Evolutionary conservation across 257 asterid species (phyloP).

Genomic region (Nemophila menziesii): DNA sequence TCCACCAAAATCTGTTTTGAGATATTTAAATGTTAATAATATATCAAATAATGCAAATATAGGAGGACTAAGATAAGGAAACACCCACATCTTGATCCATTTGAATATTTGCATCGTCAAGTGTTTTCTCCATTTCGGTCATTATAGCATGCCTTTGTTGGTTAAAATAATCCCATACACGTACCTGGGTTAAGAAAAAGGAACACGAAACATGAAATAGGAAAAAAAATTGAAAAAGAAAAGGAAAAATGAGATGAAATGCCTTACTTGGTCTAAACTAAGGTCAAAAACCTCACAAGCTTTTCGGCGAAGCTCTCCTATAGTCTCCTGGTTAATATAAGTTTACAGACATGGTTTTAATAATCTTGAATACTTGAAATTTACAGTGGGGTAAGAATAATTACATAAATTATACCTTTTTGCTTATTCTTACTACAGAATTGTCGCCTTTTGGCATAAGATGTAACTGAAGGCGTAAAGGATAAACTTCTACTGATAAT

Average conservation of each 20-base stretch:
- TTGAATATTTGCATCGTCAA: constrained; percentile 93
- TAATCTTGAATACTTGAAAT: constrained; percentile 3
- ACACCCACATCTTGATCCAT: constrained; percentile 99
- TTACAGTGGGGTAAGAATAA: constrained; percentile 1
- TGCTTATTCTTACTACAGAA: constrained; percentile 82
- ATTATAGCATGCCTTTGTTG: constrained; percentile 81
- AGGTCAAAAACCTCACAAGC: constrained; percentile 81
- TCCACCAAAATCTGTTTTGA: constrained; percentile 77
- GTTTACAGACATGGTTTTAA: constrained; percentile 1
- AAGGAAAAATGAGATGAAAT: constrained; percentile 10
- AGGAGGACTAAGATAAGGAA: constrained; percentile 16
- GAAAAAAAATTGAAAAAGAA: constrained; percentile 5
- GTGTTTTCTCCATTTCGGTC: constrained; percentile 91
- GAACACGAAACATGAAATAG: constrained; percentile 5
- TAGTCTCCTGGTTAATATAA: constrained; percentile 60
- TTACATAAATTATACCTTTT: constrained; percentile 47
- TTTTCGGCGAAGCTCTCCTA: constrained; percentile 78
- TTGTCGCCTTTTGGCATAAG: constrained; percentile 78
- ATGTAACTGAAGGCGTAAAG: constrained; percentile 86
- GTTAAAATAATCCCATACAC: constrained; percentile 84
- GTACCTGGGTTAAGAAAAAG: constrained; percentile 38
- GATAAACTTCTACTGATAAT: constrained; percentile 95
- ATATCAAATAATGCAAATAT: constrained; percentile 10
- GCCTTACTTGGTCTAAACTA: constrained; percentile 59
- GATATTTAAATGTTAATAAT: constrained; percentile 13